phyloP scores from a whole-genome alignment of 495 filamentous ascomycete genomes.

The Daldinia concentrica region DNA sequence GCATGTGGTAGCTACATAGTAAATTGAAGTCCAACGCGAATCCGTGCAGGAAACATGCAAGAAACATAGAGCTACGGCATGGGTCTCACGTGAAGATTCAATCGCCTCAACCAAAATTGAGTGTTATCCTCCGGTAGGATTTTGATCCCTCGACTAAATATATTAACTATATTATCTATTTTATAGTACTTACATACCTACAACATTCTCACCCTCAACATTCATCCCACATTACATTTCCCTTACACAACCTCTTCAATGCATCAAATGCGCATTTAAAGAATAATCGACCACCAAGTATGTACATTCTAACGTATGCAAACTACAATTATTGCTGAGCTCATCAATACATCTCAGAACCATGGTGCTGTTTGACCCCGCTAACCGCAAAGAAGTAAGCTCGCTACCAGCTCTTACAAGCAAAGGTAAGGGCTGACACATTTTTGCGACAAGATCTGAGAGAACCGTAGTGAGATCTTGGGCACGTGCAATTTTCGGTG shows the following conservation, averaged over 20 bases:
- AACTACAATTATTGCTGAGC: not conserved
- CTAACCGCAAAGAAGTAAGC: not conserved
- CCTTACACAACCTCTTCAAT: not conserved
- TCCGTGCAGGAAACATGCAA: not conserved
- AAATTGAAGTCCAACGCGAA: not conserved
- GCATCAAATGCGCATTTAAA: not conserved
- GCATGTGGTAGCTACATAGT: no score
- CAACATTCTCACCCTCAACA: not conserved
- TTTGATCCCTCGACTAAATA: not conserved
- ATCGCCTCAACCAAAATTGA: not conserved
- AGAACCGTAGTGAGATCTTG: not conserved
- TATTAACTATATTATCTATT: not conserved
- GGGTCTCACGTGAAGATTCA: constrained; percentile 2
- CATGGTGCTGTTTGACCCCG: not conserved
- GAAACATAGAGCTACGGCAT: not conserved
- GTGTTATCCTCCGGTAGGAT: not conserved
- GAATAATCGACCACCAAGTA: not conserved
- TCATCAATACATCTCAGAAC: not conserved
- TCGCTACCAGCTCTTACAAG: not conserved
- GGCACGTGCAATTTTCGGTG: not conserved
- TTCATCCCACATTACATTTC: not conserved
- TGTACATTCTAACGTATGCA: not conserved
- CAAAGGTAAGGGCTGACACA: not conserved
- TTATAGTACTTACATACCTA: not conserved
- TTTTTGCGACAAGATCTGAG: not conserved